phyloP scores from a whole-genome alignment of 2,329 filamentous ascomycete genomes.

The Ascochyta lentis region DNA sequence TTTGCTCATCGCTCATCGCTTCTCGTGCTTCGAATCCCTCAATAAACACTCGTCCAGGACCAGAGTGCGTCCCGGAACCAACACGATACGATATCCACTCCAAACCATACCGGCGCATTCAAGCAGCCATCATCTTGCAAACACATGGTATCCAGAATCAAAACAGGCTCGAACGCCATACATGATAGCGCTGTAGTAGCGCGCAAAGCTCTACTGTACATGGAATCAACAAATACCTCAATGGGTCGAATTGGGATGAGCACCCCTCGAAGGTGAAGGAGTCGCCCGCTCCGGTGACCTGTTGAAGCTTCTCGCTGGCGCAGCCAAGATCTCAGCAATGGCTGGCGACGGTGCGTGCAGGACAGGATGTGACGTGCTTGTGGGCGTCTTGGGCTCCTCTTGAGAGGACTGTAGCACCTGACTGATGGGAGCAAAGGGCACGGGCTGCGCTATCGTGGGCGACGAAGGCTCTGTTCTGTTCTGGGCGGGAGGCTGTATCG shows the following conservation, averaged over 20 bases:
- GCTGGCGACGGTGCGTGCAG: slow-evolving; percentile 16
- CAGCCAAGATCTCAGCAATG: slow-evolving; percentile 16
- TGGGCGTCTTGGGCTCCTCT: slow-evolving; percentile 6
- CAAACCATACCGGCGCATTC: neutral
- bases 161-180: slow-evolving; percentile 1
- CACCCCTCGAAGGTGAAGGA: slow-evolving; percentile 7
- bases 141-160: slow-evolving; percentile 11
- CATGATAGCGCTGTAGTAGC: slow-evolving; percentile 3
- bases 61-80: neutral
- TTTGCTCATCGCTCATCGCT: neutral
- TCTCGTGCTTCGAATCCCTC: neutral
- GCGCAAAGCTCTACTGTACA: slow-evolving; percentile 2
- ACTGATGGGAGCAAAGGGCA: slow-evolving; percentile 4
- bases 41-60: neutral
- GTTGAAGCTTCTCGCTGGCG: slow-evolving; percentile 11
- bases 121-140: slow-evolving; percentile 7
- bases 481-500: slow-evolving; percentile 9
- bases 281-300: slow-evolving; percentile 12
- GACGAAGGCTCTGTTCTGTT: neutral
- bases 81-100: neutral
- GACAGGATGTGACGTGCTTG: slow-evolving; percentile 5
- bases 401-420: slow-evolving; percentile 2
- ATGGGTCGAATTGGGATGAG: neutral
- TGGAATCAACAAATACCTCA: neutral
- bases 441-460: slow-evolving; percentile 9